These are phyloP conservation scores for Mrakia frigida DNA, from an alignment of 768 basidiomycete species.

Conservation along the genomic window DNA sequence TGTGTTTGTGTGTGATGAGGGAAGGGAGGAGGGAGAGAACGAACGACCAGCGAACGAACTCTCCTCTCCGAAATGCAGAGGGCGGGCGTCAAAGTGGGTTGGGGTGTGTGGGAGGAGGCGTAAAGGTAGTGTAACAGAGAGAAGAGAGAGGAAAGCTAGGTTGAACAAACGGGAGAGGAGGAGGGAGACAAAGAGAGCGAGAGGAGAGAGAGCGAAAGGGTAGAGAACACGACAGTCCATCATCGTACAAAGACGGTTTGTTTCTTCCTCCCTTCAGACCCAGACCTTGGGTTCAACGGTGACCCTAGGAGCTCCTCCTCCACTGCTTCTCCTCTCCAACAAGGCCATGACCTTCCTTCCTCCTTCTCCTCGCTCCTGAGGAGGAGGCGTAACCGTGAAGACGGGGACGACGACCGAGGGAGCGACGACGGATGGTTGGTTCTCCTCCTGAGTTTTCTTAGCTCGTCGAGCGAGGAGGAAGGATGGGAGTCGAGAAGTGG, in stretches of 20 bases:
- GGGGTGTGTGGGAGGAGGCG: neutral
- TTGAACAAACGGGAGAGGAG: neutral
- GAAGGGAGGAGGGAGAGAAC: neutral
- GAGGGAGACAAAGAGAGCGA: neutral
- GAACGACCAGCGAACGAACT: neutral
- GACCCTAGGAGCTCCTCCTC: neutral
- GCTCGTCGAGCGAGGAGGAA: constrained; percentile 7
- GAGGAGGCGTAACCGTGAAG: constrained; percentile 4
- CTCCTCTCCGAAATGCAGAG: neutral
- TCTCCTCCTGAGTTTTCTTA: neutral
- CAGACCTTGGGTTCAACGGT: neutral
- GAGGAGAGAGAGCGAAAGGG: neutral
- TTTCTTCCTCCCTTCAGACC: neutral
- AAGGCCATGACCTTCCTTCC: neutral
- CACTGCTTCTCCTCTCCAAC: neutral
- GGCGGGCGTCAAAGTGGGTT: neutral
- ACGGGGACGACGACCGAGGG: neutral
- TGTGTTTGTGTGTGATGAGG: neutral
- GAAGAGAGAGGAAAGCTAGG: neutral
- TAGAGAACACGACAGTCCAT: neutral
- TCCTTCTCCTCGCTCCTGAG: constrained; percentile 10
- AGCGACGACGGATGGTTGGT: neutral
- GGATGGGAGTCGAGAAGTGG: neutral
- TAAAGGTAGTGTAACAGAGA: neutral
- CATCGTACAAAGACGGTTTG: neutral